These are phyloP conservation scores for Xylaria intraflava DNA, from an alignment of 495 filamentous ascomycete genomes.

Conservation along the genomic window DNA sequence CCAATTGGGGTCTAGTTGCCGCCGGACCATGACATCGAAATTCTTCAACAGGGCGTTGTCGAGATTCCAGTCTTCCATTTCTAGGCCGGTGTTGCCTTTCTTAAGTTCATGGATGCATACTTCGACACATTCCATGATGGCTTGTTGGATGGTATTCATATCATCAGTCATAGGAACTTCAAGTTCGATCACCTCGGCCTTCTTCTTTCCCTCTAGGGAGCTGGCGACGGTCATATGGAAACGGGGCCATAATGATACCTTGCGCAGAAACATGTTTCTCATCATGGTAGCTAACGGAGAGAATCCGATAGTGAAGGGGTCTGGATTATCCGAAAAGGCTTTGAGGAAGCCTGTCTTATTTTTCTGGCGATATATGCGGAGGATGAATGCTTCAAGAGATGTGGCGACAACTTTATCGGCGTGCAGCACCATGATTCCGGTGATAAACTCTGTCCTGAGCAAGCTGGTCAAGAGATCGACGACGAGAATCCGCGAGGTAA, in stretches of 20 bases:
- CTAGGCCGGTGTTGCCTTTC: constrained; percentile 79
- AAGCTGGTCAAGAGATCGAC: constrained; percentile 85
- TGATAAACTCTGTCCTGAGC: constrained; percentile 76
- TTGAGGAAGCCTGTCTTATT: constrained; percentile 93
- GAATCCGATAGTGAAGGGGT: constrained; percentile 86
- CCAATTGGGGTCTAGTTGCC: constrained; percentile 95
- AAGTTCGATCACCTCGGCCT: constrained; percentile 93
- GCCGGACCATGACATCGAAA: constrained; percentile 81
- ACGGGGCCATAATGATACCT: constrained; percentile 86
- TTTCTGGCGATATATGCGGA: constrained; percentile 86
- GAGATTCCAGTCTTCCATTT: constrained; percentile 96
- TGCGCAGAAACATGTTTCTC: constrained; percentile 85
- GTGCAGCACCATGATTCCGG: constrained; percentile 82
- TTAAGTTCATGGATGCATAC: constrained; percentile 86
- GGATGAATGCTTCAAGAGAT: constrained; percentile 87
- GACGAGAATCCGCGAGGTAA: constrained; percentile 91
- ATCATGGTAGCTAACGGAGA: constrained; percentile 86
- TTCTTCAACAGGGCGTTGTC: constrained; percentile 90
- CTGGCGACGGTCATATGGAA: constrained; percentile 87
- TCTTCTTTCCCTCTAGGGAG: constrained; percentile 84
- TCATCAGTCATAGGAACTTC: constrained; percentile 94
- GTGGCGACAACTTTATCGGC: constrained; percentile 84
- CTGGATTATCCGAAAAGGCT: constrained; percentile 90
- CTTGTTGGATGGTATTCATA: constrained; percentile 89
- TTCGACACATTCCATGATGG: constrained; percentile 94